phyloP scores from a whole-genome alignment of 2,329 filamentous ascomycete species.

The Aspergillus calidoustus region DNA sequence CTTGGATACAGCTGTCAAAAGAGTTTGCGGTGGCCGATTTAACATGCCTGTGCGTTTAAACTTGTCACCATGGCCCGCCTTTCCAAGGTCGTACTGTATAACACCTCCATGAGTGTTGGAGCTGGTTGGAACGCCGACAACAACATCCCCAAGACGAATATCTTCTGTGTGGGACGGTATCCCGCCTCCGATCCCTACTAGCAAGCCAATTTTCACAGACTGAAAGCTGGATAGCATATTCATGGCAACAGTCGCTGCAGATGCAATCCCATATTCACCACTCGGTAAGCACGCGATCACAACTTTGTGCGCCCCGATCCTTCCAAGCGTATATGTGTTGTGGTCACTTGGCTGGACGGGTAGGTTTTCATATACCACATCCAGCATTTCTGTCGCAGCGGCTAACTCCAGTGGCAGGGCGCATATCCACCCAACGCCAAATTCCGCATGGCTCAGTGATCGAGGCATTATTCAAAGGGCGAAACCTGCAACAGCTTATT shows the following conservation, averaged over 20 bases:
- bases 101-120: too few species aligned
- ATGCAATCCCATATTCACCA: conserved; percentile 3
- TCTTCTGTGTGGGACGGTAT: background rate
- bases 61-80: too few species aligned
- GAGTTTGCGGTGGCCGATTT: too few species aligned
- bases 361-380: background rate
- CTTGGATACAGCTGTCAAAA: too few species aligned
- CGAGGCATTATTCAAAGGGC: background rate
- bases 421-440: conserved; percentile 1
- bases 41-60: too few species aligned
- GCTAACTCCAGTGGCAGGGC: background rate
- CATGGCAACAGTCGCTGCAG: conserved; percentile 1
- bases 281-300: conserved; percentile 11
- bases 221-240: conserved; percentile 25
- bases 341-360: background rate
- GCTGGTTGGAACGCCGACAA: conserved; percentile 5
- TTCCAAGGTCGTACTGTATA: too few species aligned
- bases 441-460: background rate
- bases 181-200: conserved; percentile 12
- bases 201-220: conserved; percentile 13
- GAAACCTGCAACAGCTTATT: background rate
- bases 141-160: conserved; percentile 10
- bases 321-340: conserved; percentile 2
- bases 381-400: conserved; percentile 3
- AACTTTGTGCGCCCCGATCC: background rate